Conservation (phyloP, 495 filamentous ascomycete species). For the Trichoderma orchidacearum region DNA sequence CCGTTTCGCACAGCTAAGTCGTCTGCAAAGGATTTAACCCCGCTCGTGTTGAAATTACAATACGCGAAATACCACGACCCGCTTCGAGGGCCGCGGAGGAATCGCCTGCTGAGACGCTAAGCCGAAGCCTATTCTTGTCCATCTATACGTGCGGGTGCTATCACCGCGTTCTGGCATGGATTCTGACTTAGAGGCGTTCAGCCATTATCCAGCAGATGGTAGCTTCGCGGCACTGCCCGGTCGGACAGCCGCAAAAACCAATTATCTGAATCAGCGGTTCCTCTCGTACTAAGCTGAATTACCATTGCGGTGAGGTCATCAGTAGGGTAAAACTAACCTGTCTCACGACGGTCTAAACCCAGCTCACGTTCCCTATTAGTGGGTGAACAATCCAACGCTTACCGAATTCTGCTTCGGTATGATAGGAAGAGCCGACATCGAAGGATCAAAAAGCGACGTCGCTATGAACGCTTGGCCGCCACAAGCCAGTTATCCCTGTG, state of each 20-base stretch:
- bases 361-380: constrained; percentile 40
- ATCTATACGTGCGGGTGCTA: constrained; percentile 46
- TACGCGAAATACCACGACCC: constrained; percentile 28
- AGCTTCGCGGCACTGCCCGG: constrained; percentile 46
- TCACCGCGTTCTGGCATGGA: constrained; percentile 49
- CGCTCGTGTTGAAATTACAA: constrained; percentile 48
- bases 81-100: constrained; percentile 13
- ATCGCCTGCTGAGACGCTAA: constrained; percentile 36
- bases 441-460: constrained; percentile 35
- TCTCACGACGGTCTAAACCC: constrained; percentile 44
- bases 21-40: constrained; percentile 54
- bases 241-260: constrained; percentile 58
- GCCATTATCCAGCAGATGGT: constrained; percentile 54
- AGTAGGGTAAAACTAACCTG: constrained; percentile 37
- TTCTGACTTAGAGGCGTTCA: constrained; percentile 61
- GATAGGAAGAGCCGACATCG: constrained; percentile 43
- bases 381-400: constrained; percentile 44
- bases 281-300: constrained; percentile 61
- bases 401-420: constrained; percentile 43
- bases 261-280: constrained; percentile 59
- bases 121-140: constrained; percentile 52
- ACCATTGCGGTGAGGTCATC: constrained; percentile 46
- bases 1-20: constrained; percentile 43
- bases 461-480: constrained; percentile 29
- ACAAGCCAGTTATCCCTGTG: constrained; percentile 55